phyloP scores from a whole-genome alignment of 1,284 basidiomycete species.

The Ustilago crameri region DNA sequence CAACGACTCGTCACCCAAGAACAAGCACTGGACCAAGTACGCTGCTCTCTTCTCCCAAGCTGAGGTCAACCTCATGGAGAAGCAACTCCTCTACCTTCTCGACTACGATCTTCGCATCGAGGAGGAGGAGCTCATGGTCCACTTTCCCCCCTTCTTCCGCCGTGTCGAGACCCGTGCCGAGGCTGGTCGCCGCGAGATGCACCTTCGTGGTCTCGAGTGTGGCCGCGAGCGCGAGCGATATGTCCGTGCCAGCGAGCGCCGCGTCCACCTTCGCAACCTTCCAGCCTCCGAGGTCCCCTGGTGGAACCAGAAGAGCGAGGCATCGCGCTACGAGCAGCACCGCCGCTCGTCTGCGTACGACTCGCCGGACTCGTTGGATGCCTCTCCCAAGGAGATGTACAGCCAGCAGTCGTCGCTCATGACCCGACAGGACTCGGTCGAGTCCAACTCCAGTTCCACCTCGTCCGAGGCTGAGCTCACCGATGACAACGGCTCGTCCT shows the following conservation, averaged over 20 bases:
- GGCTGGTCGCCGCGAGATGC: slow-evolving; percentile 66
- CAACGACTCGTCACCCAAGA: slow-evolving; percentile 88
- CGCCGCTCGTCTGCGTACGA: slow-evolving; percentile 38
- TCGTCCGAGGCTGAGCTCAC: slow-evolving; percentile 65
- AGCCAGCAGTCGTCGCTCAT: slow-evolving; percentile 33
- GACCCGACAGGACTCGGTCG: slow-evolving; percentile 54
- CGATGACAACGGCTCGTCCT: slow-evolving; percentile 65
- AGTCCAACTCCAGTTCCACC: slow-evolving; percentile 49
- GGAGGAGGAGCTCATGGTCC: slow-evolving; percentile 65
- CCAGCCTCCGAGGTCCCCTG: slow-evolving; percentile 64
- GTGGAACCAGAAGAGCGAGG: slow-evolving; percentile 60
- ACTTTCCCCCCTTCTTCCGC: slow-evolving; percentile 67
- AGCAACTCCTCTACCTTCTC: slow-evolving; percentile 73
- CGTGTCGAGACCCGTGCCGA: slow-evolving; percentile 62
- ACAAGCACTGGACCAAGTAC: slow-evolving; percentile 80
- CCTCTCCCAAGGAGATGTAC: slow-evolving; percentile 38
- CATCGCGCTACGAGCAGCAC: slow-evolving; percentile 38
- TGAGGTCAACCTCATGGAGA: slow-evolving; percentile 93
- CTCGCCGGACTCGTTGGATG: slow-evolving; percentile 39
- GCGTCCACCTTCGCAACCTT: slow-evolving; percentile 60
- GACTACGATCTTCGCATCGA: slow-evolving; percentile 68
- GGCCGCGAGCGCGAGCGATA: slow-evolving; percentile 66
- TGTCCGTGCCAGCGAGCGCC: slow-evolving; percentile 62
- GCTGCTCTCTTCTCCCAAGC: slow-evolving; percentile 76
- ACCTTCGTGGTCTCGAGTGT: slow-evolving; percentile 63